Evolutionary conservation across 805 yeast species (phyloP).

Genomic region (Dipodascopsis tothii): DNA sequence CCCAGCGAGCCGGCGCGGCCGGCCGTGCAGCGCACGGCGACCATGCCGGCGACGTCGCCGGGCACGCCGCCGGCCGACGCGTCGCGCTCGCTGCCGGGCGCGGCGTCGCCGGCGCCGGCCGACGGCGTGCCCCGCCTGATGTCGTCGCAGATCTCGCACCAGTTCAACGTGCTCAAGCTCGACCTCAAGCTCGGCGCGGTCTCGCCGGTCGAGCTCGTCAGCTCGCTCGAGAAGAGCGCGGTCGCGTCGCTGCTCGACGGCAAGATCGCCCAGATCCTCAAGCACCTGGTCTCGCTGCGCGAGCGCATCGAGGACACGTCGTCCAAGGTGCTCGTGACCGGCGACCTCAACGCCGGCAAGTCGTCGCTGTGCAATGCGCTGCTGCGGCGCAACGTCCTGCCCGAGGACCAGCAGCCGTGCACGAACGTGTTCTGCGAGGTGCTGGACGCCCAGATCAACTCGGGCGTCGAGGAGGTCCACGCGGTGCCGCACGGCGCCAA

Average conservation of each 20-base stretch:
- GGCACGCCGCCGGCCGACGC: background rate
- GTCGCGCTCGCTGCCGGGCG: background rate
- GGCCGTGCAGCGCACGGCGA: background rate
- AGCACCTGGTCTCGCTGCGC: conserved; percentile 62
- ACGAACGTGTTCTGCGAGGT: conserved; percentile 95
- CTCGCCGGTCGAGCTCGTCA: conserved; percentile 38
- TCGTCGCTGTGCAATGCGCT: conserved; percentile 92
- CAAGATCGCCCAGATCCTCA: conserved; percentile 55
- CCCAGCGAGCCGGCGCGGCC: background rate
- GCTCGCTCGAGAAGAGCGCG: conserved; percentile 58
- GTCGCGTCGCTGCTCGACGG: conserved; percentile 62
- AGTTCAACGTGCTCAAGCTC: conserved; percentile 54
- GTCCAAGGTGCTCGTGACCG: conserved; percentile 91
- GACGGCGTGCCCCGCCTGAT: conserved; percentile 18
- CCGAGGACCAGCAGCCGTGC: conserved; percentile 97
- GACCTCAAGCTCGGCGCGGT: conserved; percentile 50
- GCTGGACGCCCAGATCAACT: conserved; percentile 69
- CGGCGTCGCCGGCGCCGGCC: conserved; percentile 7
- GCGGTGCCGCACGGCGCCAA: conserved; percentile 52
- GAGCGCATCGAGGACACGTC: conserved; percentile 85
- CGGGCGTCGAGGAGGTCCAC: conserved; percentile 80
- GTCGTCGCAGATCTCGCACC: conserved; percentile 17
- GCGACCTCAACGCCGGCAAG: conserved; percentile 94
- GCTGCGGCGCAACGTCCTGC: conserved; percentile 65
- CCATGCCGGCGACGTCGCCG: background rate